Base-by-base conservation (phyloP, 257 asterid species). In the Galeopsis tetrahit region DNA sequence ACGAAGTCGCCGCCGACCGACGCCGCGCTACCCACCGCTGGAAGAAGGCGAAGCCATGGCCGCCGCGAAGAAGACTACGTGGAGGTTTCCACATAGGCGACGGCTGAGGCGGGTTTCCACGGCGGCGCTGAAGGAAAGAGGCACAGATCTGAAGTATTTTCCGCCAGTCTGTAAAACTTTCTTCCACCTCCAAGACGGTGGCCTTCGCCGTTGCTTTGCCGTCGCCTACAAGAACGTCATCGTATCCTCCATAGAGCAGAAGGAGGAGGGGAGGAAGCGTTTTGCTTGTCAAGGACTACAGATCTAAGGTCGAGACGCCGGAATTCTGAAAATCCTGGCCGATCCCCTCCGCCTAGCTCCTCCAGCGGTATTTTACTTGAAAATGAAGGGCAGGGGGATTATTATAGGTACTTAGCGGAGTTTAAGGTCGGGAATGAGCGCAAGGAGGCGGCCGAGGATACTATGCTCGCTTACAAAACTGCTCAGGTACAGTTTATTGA, bases 331-430 rank as follows among this genome's bases (percentile, higher is more conserved):
- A 53, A 53, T 85, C 56, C 71, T 87, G 46, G 72, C 62, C 28
- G 79, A 81, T 87, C 17, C 90, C 90, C 0, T 78, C 85, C 2
- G 88, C 87, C n/a, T n/a, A n/a, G n/a, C 0, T 53, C 62, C 7
- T 43, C 88, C 5, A 69, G 84, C 2, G 78, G 88, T 87, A 10
- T 87, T 87, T 65, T 87, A 87, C 66, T 63, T 83, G 87, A 87
- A 87, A 77, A 87, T 87, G 93, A 87, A n/a, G n/a, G n/a, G n/a
- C n/a, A 85, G 74, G 92, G 92, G 10, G 92, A 87, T 70, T 87
- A 87, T 55, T 56, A 82, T 75, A 55, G 91, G 73, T 86, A 86
- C 44, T 17, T 86, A 44, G 89, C 91, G 32, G 91, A 86, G 66
- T 86, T 84, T 65, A 86, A 86, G 81, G 85, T 72, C 56, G 88